Conservation (phyloP, 2,329 filamentous ascomycete species). For the Scorias spongiosa region DNA sequence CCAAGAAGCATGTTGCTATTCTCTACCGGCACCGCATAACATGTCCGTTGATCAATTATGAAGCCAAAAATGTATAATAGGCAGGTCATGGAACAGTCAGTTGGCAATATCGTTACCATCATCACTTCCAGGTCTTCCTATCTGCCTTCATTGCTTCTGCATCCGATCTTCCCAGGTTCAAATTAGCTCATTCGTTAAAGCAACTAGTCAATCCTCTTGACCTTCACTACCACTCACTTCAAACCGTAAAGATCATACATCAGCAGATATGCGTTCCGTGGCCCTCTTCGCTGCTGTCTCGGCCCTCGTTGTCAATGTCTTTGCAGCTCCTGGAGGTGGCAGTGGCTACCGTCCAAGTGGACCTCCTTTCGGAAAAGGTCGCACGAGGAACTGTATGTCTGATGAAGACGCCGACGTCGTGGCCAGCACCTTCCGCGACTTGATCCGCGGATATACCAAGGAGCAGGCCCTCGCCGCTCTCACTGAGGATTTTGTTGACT, state of each 20-base stretch:
- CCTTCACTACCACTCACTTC: no score
- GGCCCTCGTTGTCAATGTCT: slow-evolving; percentile 6
- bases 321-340: slow-evolving; percentile 6
- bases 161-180: no score
- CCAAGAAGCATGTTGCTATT: neutral
- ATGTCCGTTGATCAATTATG: neutral
- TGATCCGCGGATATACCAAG: slow-evolving; percentile 17
- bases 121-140: neutral
- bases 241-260: neutral
- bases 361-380: slow-evolving; percentile 1
- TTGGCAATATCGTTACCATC: neutral
- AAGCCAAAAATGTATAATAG: neutral
- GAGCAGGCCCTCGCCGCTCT: slow-evolving; percentile 14
- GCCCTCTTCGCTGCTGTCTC: slow-evolving; percentile 9
- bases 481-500: slow-evolving; percentile 17
- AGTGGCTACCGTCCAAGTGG: slow-evolving; percentile 1
- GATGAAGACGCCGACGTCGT: slow-evolving; percentile 10
- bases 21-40: neutral
- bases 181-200: no score
- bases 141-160: no score
- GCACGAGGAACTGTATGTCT: slow-evolving; percentile 9
- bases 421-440: slow-evolving; percentile 15
- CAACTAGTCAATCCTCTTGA: no score
- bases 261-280: slow-evolving; percentile 8
- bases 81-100: neutral